A percentile compares a stretch with the other conserved stretches of the same genome.
Conservation (phyloP, 108 stramenopile genomes). For the Stephanodiscus triporus region DNA sequence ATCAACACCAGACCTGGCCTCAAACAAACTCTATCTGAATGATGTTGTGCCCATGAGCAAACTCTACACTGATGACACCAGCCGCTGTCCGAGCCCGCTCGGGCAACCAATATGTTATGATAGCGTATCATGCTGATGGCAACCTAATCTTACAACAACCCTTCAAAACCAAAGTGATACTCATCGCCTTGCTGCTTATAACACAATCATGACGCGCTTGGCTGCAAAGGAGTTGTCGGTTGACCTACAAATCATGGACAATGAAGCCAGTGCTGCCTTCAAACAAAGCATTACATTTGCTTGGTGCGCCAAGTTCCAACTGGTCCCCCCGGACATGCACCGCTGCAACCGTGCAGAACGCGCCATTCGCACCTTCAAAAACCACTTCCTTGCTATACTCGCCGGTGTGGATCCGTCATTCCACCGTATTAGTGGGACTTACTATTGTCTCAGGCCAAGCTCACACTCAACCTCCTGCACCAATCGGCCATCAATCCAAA, state of each 20-base stretch:
- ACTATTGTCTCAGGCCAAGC: not conserved
- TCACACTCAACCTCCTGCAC: conserved; percentile 45
- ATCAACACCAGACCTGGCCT: too few species aligned
- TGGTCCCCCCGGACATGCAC: conserved; percentile 35
- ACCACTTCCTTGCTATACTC: conserved; percentile 49
- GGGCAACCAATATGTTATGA: too few species aligned
- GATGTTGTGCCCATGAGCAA: too few species aligned
- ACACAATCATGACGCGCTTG: too few species aligned
- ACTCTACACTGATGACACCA: too few species aligned
- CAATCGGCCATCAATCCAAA: conserved; percentile 41
- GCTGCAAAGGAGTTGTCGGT: too few species aligned
- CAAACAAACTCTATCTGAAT: too few species aligned
- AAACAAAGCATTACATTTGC: not conserved
- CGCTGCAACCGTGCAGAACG: not conserved
- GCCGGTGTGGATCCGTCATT: conserved; percentile 26
- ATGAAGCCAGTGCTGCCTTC: not conserved
- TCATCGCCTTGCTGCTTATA: too few species aligned
- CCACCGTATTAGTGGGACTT: conserved; percentile 36
- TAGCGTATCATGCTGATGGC: too few species aligned
- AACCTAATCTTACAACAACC: too few species aligned
- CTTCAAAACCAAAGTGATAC: too few species aligned
- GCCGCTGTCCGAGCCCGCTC: too few species aligned
- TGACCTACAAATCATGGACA: not conserved
- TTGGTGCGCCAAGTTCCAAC: conserved; percentile 27
- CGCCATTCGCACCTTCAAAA: conserved; percentile 52